Evolutionary conservation across 2,329 filamentous ascomycete genomes (phyloP).

Genomic region (Fusarium concolor): DNA sequence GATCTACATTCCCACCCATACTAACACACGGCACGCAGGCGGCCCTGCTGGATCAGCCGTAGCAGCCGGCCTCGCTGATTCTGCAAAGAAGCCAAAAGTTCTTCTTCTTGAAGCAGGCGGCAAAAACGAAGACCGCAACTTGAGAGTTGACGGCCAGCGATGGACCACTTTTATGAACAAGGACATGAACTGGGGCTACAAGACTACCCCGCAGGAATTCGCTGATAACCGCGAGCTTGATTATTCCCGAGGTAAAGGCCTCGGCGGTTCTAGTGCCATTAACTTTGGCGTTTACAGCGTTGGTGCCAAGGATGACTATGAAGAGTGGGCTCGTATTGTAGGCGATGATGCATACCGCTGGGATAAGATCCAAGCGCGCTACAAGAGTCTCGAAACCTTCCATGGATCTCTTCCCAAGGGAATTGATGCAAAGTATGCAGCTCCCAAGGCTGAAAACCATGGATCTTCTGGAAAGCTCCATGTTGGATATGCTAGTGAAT

Average conservation of each 20-base stretch:
- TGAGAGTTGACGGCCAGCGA: conserved; percentile 65
- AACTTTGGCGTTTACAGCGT: conserved; percentile 67
- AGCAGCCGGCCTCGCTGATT: conserved; percentile 63
- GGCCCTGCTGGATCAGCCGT: conserved; percentile 71
- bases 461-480: conserved; percentile 61
- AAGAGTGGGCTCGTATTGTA: conserved; percentile 68
- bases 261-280: conserved; percentile 65
- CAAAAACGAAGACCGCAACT: conserved; percentile 57
- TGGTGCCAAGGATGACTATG: conserved; percentile 70
- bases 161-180: conserved; percentile 63
- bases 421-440: conserved; percentile 59
- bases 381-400: conserved; percentile 66
- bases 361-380: conserved; percentile 62
- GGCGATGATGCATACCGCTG: conserved; percentile 68
- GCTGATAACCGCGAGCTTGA: conserved; percentile 58
- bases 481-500: conserved; percentile 60
- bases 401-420: conserved; percentile 54
- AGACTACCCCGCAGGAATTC: conserved; percentile 59
- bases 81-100: conserved; percentile 61
- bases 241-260: conserved; percentile 62
- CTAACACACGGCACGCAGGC: conserved; percentile 11
- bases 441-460: conserved; percentile 59
- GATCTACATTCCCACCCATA: not conserved
- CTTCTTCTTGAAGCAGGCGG: conserved; percentile 72
- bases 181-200: conserved; percentile 65